These are phyloP conservation scores for Cladosporium sp. DNA, from an alignment of 2,329 filamentous ascomycete species.

Conservation along the genomic window DNA sequence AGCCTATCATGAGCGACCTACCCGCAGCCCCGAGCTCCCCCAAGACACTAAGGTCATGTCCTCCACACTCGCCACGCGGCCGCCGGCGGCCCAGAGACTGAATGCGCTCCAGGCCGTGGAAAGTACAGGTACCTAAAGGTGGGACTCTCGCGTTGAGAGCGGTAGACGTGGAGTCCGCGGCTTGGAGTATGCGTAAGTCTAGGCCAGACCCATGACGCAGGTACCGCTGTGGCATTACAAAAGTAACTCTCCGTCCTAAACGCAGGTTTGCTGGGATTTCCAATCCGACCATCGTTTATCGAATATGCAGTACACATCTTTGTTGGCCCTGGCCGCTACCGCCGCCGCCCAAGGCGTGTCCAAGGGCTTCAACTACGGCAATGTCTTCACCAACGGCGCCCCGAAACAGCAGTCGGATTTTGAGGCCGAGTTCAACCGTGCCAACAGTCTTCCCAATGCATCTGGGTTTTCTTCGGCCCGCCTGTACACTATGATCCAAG, in stretches of 20 bases:
- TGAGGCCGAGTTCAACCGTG: slow-evolving; percentile 62
- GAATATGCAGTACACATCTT: slow-evolving; percentile 1
- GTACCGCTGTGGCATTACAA: background rate
- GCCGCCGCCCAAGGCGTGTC: slow-evolving; percentile 20
- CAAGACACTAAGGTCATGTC: background rate
- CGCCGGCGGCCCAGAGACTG: background rate
- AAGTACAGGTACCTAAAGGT: background rate
- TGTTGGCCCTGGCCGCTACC: slow-evolving; percentile 32
- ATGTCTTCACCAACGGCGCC: slow-evolving; percentile 53
- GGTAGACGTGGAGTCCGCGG: background rate
- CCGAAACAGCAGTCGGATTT: slow-evolving; percentile 60
- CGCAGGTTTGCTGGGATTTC: background rate
- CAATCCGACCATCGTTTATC: background rate
- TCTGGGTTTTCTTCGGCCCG: slow-evolving; percentile 62
- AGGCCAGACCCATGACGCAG: slow-evolving; percentile 4
- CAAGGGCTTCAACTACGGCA: slow-evolving; percentile 70
- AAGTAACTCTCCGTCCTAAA: background rate
- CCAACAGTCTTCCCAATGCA: slow-evolving; percentile 58
- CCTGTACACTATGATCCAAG: slow-evolving; percentile 71
- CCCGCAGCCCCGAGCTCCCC: background rate
- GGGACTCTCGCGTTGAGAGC: background rate
- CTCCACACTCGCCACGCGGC: background rate
- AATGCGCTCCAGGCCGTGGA: too few relatives aligned
- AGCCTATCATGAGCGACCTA: background rate
- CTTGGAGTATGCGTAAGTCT: background rate